Evolutionary conservation across 805 yeast species (phyloP), one percentile per base, ranked within the genome.

Genomic region (Candida maesae): DNA sequence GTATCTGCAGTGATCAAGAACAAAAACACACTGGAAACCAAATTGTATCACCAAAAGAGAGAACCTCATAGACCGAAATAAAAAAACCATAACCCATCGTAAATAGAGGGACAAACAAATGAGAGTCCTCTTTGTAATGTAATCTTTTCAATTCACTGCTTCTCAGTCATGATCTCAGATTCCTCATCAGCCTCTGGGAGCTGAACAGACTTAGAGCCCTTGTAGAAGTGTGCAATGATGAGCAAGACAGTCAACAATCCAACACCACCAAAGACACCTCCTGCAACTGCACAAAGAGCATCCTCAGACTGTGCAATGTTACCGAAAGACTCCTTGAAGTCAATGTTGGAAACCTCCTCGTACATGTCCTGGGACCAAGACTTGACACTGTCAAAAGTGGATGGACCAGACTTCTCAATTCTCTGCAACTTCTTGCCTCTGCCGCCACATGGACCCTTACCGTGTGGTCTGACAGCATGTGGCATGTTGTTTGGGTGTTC

Each of bases 251-350:
- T 19, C 27, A 46, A 20, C 14, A 42, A 6, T n/a, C 30, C 26
- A 12, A 41, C 16, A 19, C 46, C 51, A 30, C 38, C 35, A 21
- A 42, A 15, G 28, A 42, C 15, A 12, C 47, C 50, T 10, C 31
- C 31, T 25, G 29, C 38, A 28, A 45, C 33, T 9, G 49, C 46
- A 26, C 42, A 39, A 19, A 45, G 15, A 16, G 50, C 50, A 12
- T 39, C 44, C 4, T 37, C 36, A 15, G 42, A 21, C 14, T 38
- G 17, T 11, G 41, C 32, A n/a, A 49, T 43, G 14, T 21, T 33
- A n/a, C 14, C 31, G 20, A 45, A 23, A 11, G 53, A 44, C 33
- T 49, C 42, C 24, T 37, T 35, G 37, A 41, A 46, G 35, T 50
- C 43, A 29, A 50, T 44, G 26, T 30, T n/a, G 19, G 32, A 19